These are phyloP conservation scores for Dipteronia sinensis DNA, from an alignment of 345 rosid genomes.

Conservation along the genomic window DNA sequence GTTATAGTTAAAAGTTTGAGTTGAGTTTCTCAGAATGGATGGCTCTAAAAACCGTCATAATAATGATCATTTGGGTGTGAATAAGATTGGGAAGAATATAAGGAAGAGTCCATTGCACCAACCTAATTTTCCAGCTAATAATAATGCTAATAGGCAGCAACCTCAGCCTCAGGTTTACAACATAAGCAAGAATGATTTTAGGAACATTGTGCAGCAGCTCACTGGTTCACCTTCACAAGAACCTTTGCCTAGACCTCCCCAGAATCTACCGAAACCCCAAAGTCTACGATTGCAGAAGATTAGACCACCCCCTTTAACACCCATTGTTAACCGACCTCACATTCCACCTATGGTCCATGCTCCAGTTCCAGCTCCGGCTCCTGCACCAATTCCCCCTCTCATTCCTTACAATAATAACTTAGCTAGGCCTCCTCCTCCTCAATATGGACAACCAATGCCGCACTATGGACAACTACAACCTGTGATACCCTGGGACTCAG, in stretches of 20 bases:
- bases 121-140: constrained; percentile 50
- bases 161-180: constrained; percentile 93
- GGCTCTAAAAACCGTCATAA: constrained; percentile 65
- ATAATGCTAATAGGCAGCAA: constrained; percentile 56
- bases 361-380: constrained; percentile 32
- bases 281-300: constrained; percentile 80
- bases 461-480: constrained; percentile 52
- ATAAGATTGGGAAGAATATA: constrained; percentile 80
- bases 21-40: constrained; percentile 53
- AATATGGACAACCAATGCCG: constrained; percentile 19
- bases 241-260: constrained; percentile 74
- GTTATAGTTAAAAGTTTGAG: constrained; percentile 12
- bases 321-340: constrained; percentile 54
- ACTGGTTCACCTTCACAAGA: constrained; percentile 90
- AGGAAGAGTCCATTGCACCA: constrained; percentile 90
- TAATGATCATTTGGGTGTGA: constrained; percentile 81
- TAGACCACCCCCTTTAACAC: constrained; percentile 77
- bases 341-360: constrained; percentile 41
- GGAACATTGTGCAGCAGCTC: constrained; percentile 86
- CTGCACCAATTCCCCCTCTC: constrained; percentile 33
- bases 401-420: constrained; percentile 28
- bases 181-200: constrained; percentile 88
- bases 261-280: constrained; percentile 72
- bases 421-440: constrained; percentile 33
- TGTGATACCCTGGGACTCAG: constrained; percentile 40